These are phyloP conservation scores for Sporothrix luriei DNA, from an alignment of 2,329 filamentous ascomycete species.

Conservation along the genomic window DNA sequence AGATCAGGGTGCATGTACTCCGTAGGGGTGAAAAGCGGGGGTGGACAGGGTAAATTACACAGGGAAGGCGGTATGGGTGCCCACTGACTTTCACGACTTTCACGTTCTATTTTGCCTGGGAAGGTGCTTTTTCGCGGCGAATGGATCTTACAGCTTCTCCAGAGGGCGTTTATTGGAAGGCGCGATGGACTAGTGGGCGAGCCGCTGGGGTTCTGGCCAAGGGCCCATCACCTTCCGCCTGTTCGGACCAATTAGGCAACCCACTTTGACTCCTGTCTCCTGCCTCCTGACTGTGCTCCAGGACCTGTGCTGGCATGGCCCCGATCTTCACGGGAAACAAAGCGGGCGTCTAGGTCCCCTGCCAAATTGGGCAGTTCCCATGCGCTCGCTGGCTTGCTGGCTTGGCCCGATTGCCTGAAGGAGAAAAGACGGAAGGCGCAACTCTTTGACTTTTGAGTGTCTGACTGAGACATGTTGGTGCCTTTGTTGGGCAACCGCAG, in stretches of 20 bases:
- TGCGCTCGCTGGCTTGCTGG: neutral
- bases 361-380: conserved; percentile 10
- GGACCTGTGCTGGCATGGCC: conserved; percentile 11
- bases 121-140: conserved; percentile 6
- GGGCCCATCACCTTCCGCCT: neutral
- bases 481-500: neutral
- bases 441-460: neutral
- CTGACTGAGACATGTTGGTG: neutral
- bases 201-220: conserved; percentile 17
- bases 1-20: conserved; percentile 5
- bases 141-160: neutral
- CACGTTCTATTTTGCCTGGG: conserved; percentile 8
- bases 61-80: conserved; percentile 26
- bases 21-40: conserved; percentile 31
- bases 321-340: conserved; percentile 12
- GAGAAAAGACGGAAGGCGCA: neutral
- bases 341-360: conserved; percentile 14
- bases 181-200: conserved; percentile 16
- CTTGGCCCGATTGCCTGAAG: neutral
- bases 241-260: conserved; percentile 12
- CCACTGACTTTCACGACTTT: neutral
- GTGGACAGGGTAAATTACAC: neutral
- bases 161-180: conserved; percentile 10
- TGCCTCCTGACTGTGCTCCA: neutral
- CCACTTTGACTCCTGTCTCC: conserved; percentile 9